These are phyloP conservation scores for Debaryomyces nepalensis DNA, from an alignment of 1,139 yeast species.

Conservation along the genomic window DNA sequence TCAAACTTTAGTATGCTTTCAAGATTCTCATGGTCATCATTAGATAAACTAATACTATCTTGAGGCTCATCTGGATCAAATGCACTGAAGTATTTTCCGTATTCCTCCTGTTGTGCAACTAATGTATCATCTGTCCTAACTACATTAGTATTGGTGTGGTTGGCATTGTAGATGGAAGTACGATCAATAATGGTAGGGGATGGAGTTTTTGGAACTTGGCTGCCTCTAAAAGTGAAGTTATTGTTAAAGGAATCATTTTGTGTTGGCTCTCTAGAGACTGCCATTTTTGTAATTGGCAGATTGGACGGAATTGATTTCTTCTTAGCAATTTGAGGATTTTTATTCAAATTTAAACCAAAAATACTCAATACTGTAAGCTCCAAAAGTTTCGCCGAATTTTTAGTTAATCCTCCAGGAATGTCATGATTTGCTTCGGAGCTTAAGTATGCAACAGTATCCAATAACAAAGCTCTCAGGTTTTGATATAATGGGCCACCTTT, in stretches of 20 bases:
- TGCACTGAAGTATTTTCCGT: background rate
- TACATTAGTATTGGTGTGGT: background rate
- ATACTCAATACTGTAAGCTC: conserved; percentile 63
- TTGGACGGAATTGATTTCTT: conserved; percentile 25
- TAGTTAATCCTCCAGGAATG: conserved; percentile 64
- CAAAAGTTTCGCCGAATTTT: conserved; percentile 56
- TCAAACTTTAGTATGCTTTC: conserved; percentile 44
- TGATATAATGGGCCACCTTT: conserved; percentile 81
- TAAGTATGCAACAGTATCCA: conserved; percentile 53
- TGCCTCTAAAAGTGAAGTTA: conserved; percentile 8
- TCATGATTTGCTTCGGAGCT: conserved; percentile 55
- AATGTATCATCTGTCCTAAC: background rate
- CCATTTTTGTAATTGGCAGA: conserved; percentile 31
- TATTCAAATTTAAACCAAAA: conserved; percentile 40
- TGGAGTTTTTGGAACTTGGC: background rate
- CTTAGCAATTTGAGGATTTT: conserved; percentile 16
- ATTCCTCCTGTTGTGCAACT: background rate
- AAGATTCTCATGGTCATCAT: conserved; percentile 24
- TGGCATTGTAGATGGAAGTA: background rate
- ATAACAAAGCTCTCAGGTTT: conserved; percentile 62
- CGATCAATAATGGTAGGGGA: background rate
- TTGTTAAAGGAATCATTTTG: conserved; percentile 6
- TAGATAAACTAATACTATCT: background rate
- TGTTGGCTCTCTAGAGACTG: conserved; percentile 27
- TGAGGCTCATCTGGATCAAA: conserved; percentile 14